Evolutionary conservation across 345 rosid species (phyloP).

Genomic region (Eucalyptus sp.): DNA sequence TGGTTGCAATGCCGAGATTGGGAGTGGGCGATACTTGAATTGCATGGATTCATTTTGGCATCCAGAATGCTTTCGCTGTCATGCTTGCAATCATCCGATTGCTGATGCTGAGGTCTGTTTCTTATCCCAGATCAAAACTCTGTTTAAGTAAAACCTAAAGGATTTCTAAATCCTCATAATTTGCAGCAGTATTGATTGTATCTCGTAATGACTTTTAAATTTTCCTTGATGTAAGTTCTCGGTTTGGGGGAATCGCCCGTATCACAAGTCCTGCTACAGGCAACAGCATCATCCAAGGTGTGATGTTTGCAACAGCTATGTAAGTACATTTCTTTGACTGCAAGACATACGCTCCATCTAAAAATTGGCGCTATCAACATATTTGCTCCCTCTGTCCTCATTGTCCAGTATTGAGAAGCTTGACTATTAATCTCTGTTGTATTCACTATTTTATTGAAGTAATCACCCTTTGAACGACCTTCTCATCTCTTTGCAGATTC

Average conservation of each 20-base stretch:
- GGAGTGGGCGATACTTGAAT: conserved; percentile 22
- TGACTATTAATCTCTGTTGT: not conserved
- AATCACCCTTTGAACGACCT: not conserved
- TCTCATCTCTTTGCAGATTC: conserved; percentile 36
- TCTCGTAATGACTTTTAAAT: not conserved
- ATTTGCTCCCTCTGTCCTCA: not conserved
- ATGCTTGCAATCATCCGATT: conserved; percentile 30
- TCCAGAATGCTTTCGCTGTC: conserved; percentile 36
- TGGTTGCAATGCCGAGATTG: conserved; percentile 31
- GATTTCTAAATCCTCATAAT: not conserved
- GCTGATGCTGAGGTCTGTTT: conserved; percentile 55
- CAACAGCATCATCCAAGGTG: conserved; percentile 79
- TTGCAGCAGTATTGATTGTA: not conserved
- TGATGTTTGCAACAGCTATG: conserved; percentile 79
- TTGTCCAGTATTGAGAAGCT: not conserved
- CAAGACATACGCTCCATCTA: not conserved
- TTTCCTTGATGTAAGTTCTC: not conserved
- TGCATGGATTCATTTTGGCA: conserved; percentile 41
- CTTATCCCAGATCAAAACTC: not conserved
- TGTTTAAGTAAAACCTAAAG: not conserved
- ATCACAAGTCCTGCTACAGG: conserved; percentile 79
- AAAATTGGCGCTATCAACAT: not conserved
- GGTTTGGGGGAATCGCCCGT: conserved; percentile 39
- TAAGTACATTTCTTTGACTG: conserved; percentile 25
- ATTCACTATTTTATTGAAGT: not conserved